Percentiles rank a stretch among this genome's conserved stretches.
Conservation (phyloP, 805 yeast species). For the Schwanniomyces polymorphus region DNA sequence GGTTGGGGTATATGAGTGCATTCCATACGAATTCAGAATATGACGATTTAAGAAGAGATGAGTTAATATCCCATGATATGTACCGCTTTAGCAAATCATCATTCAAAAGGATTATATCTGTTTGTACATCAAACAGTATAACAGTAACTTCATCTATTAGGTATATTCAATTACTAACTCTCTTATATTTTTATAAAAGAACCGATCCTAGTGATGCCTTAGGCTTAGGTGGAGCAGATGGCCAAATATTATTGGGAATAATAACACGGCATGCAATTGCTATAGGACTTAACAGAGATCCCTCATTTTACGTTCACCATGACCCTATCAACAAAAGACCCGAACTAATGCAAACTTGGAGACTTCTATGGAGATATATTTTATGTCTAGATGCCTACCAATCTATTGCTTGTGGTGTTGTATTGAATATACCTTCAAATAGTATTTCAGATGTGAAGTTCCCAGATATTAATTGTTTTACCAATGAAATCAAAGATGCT, state of each 20-base stretch:
- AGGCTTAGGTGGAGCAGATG: constrained; percentile 41
- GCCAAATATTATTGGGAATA: constrained; percentile 36
- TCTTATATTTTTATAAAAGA: constrained; percentile 32
- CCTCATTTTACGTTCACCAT: constrained; percentile 28
- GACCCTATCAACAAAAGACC: constrained; percentile 28
- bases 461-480: constrained; percentile 17
- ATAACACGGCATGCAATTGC: constrained; percentile 38
- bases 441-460: constrained; percentile 33
- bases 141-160: constrained; percentile 32
- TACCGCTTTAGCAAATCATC: constrained; percentile 25
- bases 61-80: constrained; percentile 30
- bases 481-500: constrained; percentile 13
- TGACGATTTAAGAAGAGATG: constrained; percentile 26
- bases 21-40: constrained; percentile 32
- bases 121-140: constrained; percentile 35
- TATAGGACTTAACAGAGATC: constrained; percentile 43
- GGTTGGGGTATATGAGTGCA: constrained; percentile 40
- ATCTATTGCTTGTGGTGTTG: constrained; percentile 33
- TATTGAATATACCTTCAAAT: constrained; percentile 23
- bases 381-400: constrained; percentile 27
- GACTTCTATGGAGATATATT: constrained; percentile 36
- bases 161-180: constrained; percentile 33
- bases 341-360: constrained; percentile 29
- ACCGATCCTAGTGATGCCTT: constrained; percentile 44
- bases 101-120: constrained; percentile 27